Conservation (phyloP, 2,329 filamentous ascomycete species). For the Huntiella omanensis region DNA sequence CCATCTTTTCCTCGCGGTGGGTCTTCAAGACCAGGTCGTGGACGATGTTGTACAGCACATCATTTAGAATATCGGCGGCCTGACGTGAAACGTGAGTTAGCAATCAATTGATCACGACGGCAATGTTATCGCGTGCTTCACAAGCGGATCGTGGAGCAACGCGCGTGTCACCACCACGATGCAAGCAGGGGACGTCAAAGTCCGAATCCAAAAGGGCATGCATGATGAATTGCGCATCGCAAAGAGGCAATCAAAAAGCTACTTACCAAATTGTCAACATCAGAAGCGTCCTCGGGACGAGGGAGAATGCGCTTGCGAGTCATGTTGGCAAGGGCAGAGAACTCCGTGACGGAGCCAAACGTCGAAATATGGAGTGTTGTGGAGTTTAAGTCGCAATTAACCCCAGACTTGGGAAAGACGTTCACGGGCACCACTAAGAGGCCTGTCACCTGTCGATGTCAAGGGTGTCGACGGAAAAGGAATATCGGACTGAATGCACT, state of each 20-base stretch:
- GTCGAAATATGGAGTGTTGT: too few species aligned
- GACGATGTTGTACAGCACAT: constrained; percentile 57
- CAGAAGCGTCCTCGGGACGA: constrained; percentile 5
- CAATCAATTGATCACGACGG: not conserved
- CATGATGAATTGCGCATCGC: not conserved
- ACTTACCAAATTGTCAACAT: constrained; percentile 9
- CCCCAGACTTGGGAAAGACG: too few species aligned
- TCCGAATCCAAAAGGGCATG: not conserved
- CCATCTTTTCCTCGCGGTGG: constrained; percentile 62
- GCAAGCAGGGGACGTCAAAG: not conserved
- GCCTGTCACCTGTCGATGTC: too few species aligned
- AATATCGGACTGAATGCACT: too few species aligned
- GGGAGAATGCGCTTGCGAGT: constrained; percentile 6
- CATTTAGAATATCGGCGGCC: constrained; percentile 51
- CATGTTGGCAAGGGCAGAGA: constrained; percentile 1
- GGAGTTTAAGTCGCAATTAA: too few species aligned
- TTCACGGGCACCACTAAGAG: too few species aligned
- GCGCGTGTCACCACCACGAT: not conserved
- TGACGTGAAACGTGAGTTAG: constrained; percentile 16
- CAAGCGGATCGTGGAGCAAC: not conserved
- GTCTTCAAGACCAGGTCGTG: constrained; percentile 56
- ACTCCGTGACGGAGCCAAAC: too few species aligned
- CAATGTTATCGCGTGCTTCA: not conserved
- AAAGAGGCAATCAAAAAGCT: not conserved
- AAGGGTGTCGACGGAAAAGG: too few species aligned